These are phyloP conservation scores for Starmerella khaoyaiensis DNA, from an alignment of 805 yeast genomes.

Conservation along the genomic window DNA sequence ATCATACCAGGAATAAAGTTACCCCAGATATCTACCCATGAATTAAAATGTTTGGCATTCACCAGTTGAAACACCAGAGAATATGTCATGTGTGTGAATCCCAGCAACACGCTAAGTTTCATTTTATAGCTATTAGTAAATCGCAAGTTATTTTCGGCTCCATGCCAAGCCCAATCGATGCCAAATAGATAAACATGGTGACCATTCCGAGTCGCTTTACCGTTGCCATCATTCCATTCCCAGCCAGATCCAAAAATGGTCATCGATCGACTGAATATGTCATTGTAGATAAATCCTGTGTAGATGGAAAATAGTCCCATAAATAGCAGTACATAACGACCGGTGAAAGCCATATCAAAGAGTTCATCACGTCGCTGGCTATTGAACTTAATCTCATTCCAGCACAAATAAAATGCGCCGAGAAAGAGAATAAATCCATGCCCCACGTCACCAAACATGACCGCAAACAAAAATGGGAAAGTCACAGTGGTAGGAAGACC, in stretches of 20 bases:
- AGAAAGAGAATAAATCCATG: slow-evolving; percentile 76
- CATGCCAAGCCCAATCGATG: slow-evolving; percentile 93
- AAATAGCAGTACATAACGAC: slow-evolving; percentile 76
- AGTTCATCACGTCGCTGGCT: slow-evolving; percentile 59
- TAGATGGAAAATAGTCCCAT: slow-evolving; percentile 97
- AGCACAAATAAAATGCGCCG: slow-evolving; percentile 56
- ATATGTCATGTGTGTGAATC: slow-evolving; percentile 88
- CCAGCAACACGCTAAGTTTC: slow-evolving; percentile 92
- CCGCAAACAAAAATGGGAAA: slow-evolving; percentile 96
- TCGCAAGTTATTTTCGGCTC: slow-evolving; percentile 77
- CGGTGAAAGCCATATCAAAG: slow-evolving; percentile 89
- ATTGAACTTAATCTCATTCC: slow-evolving; percentile 56
- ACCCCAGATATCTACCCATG: slow-evolving; percentile 72
- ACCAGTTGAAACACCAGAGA: slow-evolving; percentile 71
- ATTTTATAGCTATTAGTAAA: slow-evolving; percentile 93
- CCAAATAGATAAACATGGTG: slow-evolving; percentile 69
- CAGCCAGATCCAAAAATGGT: slow-evolving; percentile 78
- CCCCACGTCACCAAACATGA: slow-evolving; percentile 97
- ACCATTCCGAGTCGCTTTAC: slow-evolving; percentile 11
- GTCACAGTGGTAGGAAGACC: slow-evolving; percentile 90
- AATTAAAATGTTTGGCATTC: slow-evolving; percentile 57
- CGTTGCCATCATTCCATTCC: slow-evolving; percentile 57
- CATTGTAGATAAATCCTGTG: slow-evolving; percentile 90
- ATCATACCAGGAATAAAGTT: slow-evolving; percentile 86
- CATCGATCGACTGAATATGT: slow-evolving; percentile 83